Evolutionary conservation across 306 rosid species (phyloP).

Genomic region (Begonia peltatifolia): DNA sequence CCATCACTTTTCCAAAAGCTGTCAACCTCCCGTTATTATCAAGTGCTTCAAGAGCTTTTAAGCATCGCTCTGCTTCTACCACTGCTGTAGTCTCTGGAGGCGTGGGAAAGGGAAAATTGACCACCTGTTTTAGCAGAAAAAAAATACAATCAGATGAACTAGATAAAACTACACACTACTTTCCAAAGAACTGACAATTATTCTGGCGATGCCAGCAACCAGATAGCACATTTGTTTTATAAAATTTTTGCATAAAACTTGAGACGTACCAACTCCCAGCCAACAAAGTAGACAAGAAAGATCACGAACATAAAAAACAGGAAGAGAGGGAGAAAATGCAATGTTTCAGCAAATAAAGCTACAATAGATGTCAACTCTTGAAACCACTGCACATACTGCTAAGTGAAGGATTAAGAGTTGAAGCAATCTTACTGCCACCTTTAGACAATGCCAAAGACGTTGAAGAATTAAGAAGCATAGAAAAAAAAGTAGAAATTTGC

Average conservation of each 20-base stretch:
- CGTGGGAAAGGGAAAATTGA: slow-evolving; percentile 86
- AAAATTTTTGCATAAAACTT: no score
- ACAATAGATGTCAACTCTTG: no score
- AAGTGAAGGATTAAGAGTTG: no score
- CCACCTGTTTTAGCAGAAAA: slow-evolving; percentile 33
- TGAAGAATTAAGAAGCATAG: slow-evolving; percentile 3
- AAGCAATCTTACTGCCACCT: no score
- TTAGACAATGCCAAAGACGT: not conserved
- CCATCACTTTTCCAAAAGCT: slow-evolving; percentile 70
- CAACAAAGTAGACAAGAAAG: no score
- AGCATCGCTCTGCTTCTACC: slow-evolving; percentile 71
- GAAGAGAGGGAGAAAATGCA: no score
- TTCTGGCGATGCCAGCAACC: not conserved
- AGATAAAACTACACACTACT: no score
- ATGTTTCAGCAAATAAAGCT: no score
- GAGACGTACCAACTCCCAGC: no score
- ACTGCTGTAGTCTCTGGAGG: slow-evolving; percentile 47
- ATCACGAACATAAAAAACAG: no score
- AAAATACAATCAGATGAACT: not conserved
- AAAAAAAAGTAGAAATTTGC: not conserved
- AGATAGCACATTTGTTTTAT: not conserved
- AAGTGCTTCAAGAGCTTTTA: slow-evolving; percentile 81
- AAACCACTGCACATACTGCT: no score
- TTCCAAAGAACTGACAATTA: no score
- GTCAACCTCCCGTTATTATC: slow-evolving; percentile 51